Conservation (phyloP, 768 basidiomycete species). For the Myochromella boudieri region DNA sequence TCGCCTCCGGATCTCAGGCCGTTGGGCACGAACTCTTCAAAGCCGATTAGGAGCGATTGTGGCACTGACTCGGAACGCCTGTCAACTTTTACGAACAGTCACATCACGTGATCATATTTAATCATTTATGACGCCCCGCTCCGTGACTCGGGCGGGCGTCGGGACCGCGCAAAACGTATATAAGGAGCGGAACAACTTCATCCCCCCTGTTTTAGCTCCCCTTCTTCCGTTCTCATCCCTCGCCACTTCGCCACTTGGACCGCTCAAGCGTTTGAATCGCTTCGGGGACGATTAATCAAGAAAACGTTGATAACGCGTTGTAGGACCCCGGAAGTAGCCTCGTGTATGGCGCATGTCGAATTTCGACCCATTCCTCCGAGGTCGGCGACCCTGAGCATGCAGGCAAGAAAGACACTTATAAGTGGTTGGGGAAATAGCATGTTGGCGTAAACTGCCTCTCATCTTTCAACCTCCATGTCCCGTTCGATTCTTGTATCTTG, state of each 20-base stretch:
- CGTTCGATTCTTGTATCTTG: too few species aligned
- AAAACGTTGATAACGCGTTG: not conserved
- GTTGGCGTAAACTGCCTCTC: too few species aligned
- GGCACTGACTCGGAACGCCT: too few species aligned
- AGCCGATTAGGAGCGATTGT: too few species aligned
- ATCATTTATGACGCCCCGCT: not conserved
- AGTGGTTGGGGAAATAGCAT: not conserved
- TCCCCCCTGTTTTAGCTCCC: not conserved
- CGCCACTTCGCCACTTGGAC: not conserved
- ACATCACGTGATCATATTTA: conserved; percentile 9
- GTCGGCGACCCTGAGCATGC: not conserved
- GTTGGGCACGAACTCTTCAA: too few species aligned
- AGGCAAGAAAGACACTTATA: not conserved
- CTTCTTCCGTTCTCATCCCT: not conserved
- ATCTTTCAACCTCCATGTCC: too few species aligned
- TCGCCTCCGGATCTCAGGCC: too few species aligned
- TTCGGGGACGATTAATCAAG: not conserved
- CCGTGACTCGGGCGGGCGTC: conserved; percentile 12
- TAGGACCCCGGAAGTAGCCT: conserved; percentile 2
- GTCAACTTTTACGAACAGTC: conserved; percentile 14
- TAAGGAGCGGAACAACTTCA: not conserved
- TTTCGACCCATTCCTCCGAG: not conserved
- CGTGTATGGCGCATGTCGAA: not conserved
- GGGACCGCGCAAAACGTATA: conserved; percentile 2
- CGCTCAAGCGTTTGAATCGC: not conserved